Conservation (phyloP, 2,329 filamentous ascomycete species). For the Diaporthe citrichinensis region DNA sequence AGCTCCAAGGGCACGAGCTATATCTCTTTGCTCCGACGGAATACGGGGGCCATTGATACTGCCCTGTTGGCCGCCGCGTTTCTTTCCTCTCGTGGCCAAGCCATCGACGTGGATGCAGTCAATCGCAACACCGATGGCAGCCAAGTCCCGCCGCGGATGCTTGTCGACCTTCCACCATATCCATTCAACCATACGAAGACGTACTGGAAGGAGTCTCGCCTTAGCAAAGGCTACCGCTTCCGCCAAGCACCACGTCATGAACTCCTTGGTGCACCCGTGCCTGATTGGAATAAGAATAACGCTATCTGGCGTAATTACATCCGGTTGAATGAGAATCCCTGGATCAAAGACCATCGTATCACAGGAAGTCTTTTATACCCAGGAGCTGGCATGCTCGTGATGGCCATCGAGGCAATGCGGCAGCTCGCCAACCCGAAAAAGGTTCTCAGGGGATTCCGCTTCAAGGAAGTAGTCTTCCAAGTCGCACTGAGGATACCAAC, state of each 20-base stretch:
- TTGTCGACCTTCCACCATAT: conserved; percentile 19
- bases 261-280: conserved; percentile 41
- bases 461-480: conserved; percentile 43
- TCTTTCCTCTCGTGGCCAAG: not conserved
- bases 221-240: conserved; percentile 51
- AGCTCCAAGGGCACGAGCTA: not conserved
- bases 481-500: conserved; percentile 44
- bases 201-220: conserved; percentile 31
- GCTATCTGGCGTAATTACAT: conserved; percentile 1
- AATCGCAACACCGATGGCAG: conserved; percentile 42
- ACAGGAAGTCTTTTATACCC: not conserved
- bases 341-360: not conserved
- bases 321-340: not conserved
- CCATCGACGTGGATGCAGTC: not conserved
- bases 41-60: not conserved
- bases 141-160: not conserved
- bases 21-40: not conserved
- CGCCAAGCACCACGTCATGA: conserved; percentile 48
- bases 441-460: conserved; percentile 29
- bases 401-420: conserved; percentile 48
- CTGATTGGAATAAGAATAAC: not conserved
- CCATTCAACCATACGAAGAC: not conserved
- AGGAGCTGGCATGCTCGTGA: conserved; percentile 39
- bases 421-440: conserved; percentile 37
- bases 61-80: not conserved